A percentile compares a stretch with the other conserved stretches of the same genome.
Conservation (phyloP, 805 yeast species). For the Crinitomyces ghanaensis region DNA sequence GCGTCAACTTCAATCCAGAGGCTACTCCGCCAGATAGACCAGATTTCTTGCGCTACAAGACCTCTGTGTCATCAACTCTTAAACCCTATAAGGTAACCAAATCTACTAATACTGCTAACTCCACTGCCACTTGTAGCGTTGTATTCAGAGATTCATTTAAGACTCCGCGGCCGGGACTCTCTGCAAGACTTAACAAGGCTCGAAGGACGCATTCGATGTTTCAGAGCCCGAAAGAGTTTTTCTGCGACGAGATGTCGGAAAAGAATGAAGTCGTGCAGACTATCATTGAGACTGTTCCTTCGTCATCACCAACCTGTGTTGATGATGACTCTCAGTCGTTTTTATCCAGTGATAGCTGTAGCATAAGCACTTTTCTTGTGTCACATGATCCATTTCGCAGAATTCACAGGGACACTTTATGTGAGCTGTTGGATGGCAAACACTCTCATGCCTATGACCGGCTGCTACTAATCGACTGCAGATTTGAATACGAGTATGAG, state of each 20-base stretch:
- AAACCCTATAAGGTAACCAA: no score
- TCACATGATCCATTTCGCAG: slow-evolving; percentile 58
- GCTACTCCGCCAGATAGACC: no score
- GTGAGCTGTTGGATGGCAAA: slow-evolving; percentile 46
- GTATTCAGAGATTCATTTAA: slow-evolving; percentile 5
- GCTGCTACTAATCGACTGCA: slow-evolving; percentile 64
- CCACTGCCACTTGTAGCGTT: slow-evolving; percentile 3
- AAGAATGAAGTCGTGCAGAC: slow-evolving; percentile 20
- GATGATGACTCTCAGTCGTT: slow-evolving; percentile 16
- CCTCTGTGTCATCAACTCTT: no score
- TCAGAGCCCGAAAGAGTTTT: slow-evolving; percentile 41
- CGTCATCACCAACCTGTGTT: slow-evolving; percentile 2
- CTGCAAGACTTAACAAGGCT: slow-evolving; percentile 27
- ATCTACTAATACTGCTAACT: slow-evolving; percentile 9
- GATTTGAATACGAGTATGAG: slow-evolving; percentile 81
- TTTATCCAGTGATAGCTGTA: slow-evolving; percentile 16
- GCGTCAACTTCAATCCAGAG: no score
- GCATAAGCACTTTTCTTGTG: slow-evolving; percentile 33
- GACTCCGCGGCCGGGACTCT: slow-evolving; percentile 5
- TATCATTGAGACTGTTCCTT: slow-evolving; percentile 13
- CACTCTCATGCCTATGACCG: slow-evolving; percentile 42
- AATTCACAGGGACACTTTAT: slow-evolving; percentile 47
- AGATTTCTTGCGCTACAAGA: no score
- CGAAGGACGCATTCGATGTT: slow-evolving; percentile 63
- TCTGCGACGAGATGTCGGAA: slow-evolving; percentile 27